Evolutionary conservation across 345 rosid species (phyloP).

Genomic region (Laguncularia racemosa): DNA sequence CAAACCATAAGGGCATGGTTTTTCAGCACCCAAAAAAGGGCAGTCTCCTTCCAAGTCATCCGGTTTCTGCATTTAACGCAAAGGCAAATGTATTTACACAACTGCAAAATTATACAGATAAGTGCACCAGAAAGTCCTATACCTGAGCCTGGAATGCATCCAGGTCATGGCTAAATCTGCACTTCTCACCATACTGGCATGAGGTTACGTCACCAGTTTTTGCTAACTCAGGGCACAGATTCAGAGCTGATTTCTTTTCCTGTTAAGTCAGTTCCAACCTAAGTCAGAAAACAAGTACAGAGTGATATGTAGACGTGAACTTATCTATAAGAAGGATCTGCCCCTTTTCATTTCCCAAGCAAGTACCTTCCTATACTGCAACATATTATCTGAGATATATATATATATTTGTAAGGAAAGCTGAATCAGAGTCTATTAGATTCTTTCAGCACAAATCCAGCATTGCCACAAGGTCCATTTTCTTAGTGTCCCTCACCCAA

Average conservation of each 20-base stretch:
- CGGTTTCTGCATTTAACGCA: constrained; percentile 54
- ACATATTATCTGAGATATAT: too few relatives aligned
- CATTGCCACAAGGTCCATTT: too few relatives aligned
- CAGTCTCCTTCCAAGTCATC: constrained; percentile 87
- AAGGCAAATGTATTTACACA: neutral
- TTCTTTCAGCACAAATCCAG: too few relatives aligned
- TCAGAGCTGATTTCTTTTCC: constrained; percentile 50
- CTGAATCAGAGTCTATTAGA: too few relatives aligned
- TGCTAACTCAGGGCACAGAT: constrained; percentile 66
- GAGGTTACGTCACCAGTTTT: constrained; percentile 58
- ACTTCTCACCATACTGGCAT: constrained; percentile 54
- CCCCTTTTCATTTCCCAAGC: neutral
- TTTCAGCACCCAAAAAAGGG: constrained; percentile 50
- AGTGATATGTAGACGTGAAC: too few relatives aligned
- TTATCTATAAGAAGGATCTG: too few relatives aligned
- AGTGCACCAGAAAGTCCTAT: constrained; percentile 2
- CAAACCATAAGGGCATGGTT: constrained; percentile 66
- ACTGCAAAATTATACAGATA: neutral
- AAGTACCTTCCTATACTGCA: neutral
- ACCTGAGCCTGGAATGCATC: constrained; percentile 78
- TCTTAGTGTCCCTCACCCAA: too few relatives aligned
- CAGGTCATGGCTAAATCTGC: constrained; percentile 80
- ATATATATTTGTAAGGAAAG: too few relatives aligned
- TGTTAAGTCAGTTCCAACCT: constrained; percentile 8
- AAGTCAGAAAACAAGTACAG: neutral